phyloP scores from a whole-genome alignment of 164 flowering plant genomes.

The Vitis rupestris region DNA sequence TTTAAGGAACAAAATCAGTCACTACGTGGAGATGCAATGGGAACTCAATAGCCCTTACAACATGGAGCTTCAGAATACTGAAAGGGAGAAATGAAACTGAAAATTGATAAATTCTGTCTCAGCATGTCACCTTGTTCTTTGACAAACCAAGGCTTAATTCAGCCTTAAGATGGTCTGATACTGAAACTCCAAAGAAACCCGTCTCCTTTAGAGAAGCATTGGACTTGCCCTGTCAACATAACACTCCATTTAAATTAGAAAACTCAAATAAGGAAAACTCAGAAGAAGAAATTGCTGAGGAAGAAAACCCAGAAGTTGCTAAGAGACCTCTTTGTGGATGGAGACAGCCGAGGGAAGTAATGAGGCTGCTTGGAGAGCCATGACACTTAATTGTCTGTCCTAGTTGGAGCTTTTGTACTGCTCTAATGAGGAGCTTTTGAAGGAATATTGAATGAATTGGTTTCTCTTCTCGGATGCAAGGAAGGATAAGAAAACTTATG shows the following conservation, averaged over 20 bases:
- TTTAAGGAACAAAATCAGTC: too few relatives aligned
- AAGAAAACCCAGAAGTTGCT: background rate
- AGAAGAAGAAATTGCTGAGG: background rate
- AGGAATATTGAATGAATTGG: background rate
- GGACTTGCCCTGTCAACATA: conserved; percentile 41
- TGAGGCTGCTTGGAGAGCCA: conserved; percentile 76
- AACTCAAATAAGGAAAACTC: background rate
- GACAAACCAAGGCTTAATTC: conserved; percentile 32
- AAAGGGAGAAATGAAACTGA: background rate
- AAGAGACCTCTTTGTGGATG: conserved; percentile 56
- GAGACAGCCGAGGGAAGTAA: conserved; percentile 49
- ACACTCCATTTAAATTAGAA: background rate
- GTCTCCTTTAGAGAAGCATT: conserved; percentile 42
- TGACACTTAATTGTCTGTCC: conserved; percentile 12
- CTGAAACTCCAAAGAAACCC: conserved; percentile 44
- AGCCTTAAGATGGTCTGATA: conserved; percentile 40
- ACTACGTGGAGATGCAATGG: too few relatives aligned
- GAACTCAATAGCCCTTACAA: too few relatives aligned
- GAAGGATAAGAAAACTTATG: conserved; percentile 41
- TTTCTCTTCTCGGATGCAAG: background rate
- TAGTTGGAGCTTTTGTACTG: background rate
- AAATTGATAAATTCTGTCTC: background rate
- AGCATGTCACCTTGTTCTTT: conserved; percentile 32
- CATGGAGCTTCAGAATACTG: too few relatives aligned
- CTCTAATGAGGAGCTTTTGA: background rate